Evolutionary conservation across 371 early-diverging fungal genomes (phyloP).

Genomic region (Lichtheimia ramosa): DNA sequence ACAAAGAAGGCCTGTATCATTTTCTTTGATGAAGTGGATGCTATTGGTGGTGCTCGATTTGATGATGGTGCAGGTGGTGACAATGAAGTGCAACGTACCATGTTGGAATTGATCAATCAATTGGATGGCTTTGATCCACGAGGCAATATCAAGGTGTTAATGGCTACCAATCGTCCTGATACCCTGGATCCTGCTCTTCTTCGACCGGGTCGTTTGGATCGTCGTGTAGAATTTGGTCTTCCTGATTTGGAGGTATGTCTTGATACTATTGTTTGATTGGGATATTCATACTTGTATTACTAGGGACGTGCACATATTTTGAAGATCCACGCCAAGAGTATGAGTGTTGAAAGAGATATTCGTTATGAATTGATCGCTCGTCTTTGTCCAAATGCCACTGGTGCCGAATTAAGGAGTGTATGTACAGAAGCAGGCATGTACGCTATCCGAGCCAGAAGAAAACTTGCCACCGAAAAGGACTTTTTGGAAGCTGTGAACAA

Average conservation of each 20-base stretch:
- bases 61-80: slow-evolving; percentile 91
- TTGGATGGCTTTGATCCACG: slow-evolving; percentile 99
- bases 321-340: slow-evolving; percentile 99
- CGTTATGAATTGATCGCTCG: slow-evolving; percentile 96
- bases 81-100: slow-evolving; percentile 97
- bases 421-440: slow-evolving; percentile 99
- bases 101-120: slow-evolving; percentile 99
- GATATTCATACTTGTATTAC: background rate
- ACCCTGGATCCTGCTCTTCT: slow-evolving; percentile 98
- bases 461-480: slow-evolving; percentile 99
- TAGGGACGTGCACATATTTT: slow-evolving; percentile 97
- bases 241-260: slow-evolving; percentile 82
- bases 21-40: slow-evolving; percentile 99
- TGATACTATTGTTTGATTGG: background rate
- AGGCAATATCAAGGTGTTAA: slow-evolving; percentile 99
- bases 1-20: slow-evolving; percentile 85
- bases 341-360: slow-evolving; percentile 99
- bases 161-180: slow-evolving; percentile 99
- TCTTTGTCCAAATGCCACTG: slow-evolving; percentile 94
- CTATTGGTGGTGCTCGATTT: slow-evolving; percentile 95
- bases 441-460: slow-evolving; percentile 98
- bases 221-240: slow-evolving; percentile 99
- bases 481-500: slow-evolving; percentile 99
- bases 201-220: slow-evolving; percentile 98
- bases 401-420: slow-evolving; percentile 99